Base-by-base conservation (phyloP, 768 basidiomycete species). In the Paxillus ammoniavirescens region DNA sequence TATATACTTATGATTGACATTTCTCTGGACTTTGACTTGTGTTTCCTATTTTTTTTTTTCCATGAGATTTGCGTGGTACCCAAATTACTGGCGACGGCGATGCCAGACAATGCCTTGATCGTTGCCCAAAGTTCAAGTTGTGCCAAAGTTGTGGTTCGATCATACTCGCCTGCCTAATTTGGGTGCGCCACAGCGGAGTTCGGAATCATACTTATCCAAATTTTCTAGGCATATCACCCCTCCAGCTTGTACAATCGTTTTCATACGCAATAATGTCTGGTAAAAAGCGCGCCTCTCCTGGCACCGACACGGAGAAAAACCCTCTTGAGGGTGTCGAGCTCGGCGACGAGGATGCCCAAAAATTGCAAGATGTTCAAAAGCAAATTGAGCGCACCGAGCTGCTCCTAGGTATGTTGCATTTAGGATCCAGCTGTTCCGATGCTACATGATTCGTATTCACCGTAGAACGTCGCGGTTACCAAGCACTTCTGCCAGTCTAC, bases 271-370 rank as follows among this genome's bases (percentile, higher is more conserved):
- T 44, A 53, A 73, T 73, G 72, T 69, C 72, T 46, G 73, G 73
- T 60, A 83, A 79, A 62, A 90, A 93, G 77, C 87, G 91, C 71
- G 83, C 80, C 41, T 87, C 88, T 53, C 86, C 89, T n/a, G 90
- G 89, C 10, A 81, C 85, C 42, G 86, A 89, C 45, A 80, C 76
- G n/a, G 83, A 83, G 67, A 91, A 90, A 69, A 79, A 78, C 65
- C 82, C 84, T 57, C 76, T 90, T 30, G 73, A 81, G 54, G 78
- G 79, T 44, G 83, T 87, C 47, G 84, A 88, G 60, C 77, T 92
- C 60, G 79, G 77, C 53, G 84, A 87, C 42, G 87, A 84, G 64
- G 83, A 90, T 62, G 87, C 86, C 52, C 72, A 80, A 69, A 87
- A 86, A 66, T 75, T 93, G 58, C 73, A 81, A 47, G 73, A 72